These are phyloP conservation scores for Colletotrichum sp. DNA, from an alignment of 2,329 filamentous ascomycete species.

Conservation along the genomic window DNA sequence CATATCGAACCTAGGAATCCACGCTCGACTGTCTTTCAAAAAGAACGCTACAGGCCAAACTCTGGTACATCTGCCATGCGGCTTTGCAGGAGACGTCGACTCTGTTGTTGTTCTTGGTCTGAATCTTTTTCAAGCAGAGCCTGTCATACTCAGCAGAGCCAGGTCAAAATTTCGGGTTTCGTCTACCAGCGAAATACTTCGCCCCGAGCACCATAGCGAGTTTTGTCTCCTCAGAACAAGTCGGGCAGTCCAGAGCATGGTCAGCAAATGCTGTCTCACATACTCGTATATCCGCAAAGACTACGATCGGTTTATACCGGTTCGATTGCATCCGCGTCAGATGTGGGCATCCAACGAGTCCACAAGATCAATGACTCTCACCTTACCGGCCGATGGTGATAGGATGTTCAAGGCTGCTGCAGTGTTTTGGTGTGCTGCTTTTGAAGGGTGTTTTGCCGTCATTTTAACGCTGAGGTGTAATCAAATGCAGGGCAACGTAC, in stretches of 20 bases:
- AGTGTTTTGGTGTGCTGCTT: rapidly evolving
- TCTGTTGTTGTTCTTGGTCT: not conserved
- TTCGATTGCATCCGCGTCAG: rapidly evolving
- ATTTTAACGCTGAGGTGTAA: not conserved
- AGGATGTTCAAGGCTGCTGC: not conserved
- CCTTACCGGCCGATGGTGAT: not conserved
- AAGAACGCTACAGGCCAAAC: rapidly evolving
- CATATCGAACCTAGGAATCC: not conserved
- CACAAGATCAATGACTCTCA: not conserved
- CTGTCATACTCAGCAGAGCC: not conserved
- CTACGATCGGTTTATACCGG: too few relatives aligned
- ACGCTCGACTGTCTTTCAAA: not conserved
- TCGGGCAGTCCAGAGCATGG: not conserved
- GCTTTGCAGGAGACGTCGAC: not conserved
- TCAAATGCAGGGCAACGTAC: not conserved
- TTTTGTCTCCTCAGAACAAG: rapidly evolving
- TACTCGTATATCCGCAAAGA: not conserved
- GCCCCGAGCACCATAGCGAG: rapidly evolving
- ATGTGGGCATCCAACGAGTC: not conserved
- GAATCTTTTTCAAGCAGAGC: not conserved
- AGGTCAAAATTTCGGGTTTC: not conserved
- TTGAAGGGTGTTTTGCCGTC: not conserved
- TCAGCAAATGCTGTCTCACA: not conserved
- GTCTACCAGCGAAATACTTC: not conserved
- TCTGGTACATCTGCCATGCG: not conserved